These are phyloP conservation scores for Erythrobasidium hasegawianum DNA, from an alignment of 1,284 basidiomycete species.

Conservation along the genomic window DNA sequence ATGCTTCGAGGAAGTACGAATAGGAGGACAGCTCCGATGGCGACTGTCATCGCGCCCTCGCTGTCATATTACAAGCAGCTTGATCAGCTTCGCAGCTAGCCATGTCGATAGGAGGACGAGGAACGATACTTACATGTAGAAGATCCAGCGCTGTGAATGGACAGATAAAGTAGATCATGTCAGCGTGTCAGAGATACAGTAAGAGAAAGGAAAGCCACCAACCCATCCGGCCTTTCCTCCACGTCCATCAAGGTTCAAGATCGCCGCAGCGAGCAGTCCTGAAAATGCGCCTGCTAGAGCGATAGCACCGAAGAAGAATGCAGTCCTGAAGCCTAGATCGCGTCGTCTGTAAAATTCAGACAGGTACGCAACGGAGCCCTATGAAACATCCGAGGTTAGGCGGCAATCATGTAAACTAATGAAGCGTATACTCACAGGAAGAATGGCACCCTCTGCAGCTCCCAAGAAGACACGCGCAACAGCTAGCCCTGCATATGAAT, in stretches of 20 bases:
- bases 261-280: conserved; percentile 52
- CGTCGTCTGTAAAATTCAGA: conserved; percentile 26
- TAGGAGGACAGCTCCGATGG: conserved; percentile 35
- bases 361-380: too few species aligned
- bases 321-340: conserved; percentile 4
- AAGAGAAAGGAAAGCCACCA: too few species aligned
- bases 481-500: conserved; percentile 57
- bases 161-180: too few species aligned
- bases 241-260: conserved; percentile 49
- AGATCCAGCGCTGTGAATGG: conserved; percentile 35
- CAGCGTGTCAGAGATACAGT: too few species aligned
- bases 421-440: too few species aligned
- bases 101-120: too few species aligned
- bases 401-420: too few species aligned
- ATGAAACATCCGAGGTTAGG: too few species aligned
- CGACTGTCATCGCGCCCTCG: conserved; percentile 38
- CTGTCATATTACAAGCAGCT: too few species aligned
- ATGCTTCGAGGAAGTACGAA: conserved; percentile 38
- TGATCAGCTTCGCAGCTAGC: too few species aligned
- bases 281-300: conserved; percentile 51
- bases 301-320: conserved; percentile 51
- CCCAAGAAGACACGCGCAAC: conserved; percentile 63
- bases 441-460: conserved; percentile 31
- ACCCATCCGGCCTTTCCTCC: conserved; percentile 49
- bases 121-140: conserved; percentile 20